Percentiles rank a stretch among this genome's conserved stretches.
phyloP scores from a whole-genome alignment of 1,139 yeast genomes.

The Geotrichum europaeum region DNA sequence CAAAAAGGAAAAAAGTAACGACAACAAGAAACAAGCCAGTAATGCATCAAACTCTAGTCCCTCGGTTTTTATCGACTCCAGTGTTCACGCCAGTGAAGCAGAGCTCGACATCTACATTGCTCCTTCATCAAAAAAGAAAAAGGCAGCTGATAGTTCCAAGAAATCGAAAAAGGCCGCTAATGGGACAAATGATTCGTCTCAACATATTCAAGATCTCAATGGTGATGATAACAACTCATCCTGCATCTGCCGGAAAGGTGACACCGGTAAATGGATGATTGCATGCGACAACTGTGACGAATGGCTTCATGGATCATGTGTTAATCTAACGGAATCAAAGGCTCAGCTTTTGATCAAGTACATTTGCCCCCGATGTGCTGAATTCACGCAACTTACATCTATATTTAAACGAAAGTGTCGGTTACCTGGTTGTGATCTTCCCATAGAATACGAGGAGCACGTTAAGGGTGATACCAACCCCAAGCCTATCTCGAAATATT shows the following conservation, averaged over 20 bases:
- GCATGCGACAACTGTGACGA: slow-evolving; percentile 94
- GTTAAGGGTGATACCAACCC: slow-evolving; percentile 23
- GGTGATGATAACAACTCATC: slow-evolving; percentile 31
- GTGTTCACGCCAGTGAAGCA: background rate
- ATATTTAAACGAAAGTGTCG: slow-evolving; percentile 76
- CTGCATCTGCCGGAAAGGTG: slow-evolving; percentile 77
- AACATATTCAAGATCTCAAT: background rate
- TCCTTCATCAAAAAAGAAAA: slow-evolving; percentile 3
- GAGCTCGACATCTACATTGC: background rate
- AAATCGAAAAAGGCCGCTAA: background rate
- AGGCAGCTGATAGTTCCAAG: background rate
- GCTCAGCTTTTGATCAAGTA: slow-evolving; percentile 57
- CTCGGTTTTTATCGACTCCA: background rate
- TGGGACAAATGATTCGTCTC: background rate
- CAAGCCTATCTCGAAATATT: slow-evolving; percentile 54
- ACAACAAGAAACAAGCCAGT: background rate
- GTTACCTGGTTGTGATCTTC: slow-evolving; percentile 50
- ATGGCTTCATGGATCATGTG: slow-evolving; percentile 86
- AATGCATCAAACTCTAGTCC: background rate
- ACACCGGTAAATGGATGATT: slow-evolving; percentile 73
- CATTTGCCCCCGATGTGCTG: slow-evolving; percentile 70
- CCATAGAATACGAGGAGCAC: slow-evolving; percentile 37
- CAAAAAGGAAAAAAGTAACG: slow-evolving; percentile 7
- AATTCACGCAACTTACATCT: slow-evolving; percentile 41
- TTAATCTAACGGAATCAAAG: slow-evolving; percentile 51